phyloP scores from a whole-genome alignment of 2,329 filamentous ascomycete species.

The Ophiostoma sp. region DNA sequence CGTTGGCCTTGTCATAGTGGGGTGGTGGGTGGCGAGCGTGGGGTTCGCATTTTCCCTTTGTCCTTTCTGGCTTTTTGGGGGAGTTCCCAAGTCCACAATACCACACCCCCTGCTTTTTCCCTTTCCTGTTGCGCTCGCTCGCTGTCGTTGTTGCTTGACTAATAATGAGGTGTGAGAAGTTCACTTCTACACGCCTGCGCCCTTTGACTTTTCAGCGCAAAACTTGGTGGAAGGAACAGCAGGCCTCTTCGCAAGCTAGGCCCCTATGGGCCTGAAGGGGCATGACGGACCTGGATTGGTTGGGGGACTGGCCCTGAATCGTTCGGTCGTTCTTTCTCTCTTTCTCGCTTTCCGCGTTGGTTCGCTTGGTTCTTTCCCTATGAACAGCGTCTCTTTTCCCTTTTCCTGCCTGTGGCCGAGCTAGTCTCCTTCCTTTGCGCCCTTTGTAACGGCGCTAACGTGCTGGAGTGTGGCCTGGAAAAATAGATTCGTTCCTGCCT shows the following conservation, averaged over 20 bases:
- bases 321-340: background rate
- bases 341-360: background rate
- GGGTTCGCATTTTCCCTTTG: conserved; percentile 13
- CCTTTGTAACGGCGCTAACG: conserved; percentile 10
- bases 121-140: background rate
- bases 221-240: background rate
- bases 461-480: background rate
- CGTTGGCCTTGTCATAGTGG: background rate
- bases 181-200: background rate
- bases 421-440: background rate
- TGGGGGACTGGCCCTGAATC: background rate
- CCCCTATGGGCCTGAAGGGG: background rate
- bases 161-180: conserved; percentile 13
- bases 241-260: background rate
- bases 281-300: background rate
- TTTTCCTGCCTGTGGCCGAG: conserved; percentile 19
- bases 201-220: background rate
- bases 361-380: background rate
- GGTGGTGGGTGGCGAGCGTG: conserved; percentile 24
- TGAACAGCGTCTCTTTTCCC: conserved; percentile 1
- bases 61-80: background rate
- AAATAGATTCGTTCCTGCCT: background rate
- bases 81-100: background rate
- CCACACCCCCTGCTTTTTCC: background rate
- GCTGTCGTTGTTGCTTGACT: conserved; percentile 5